Percentiles rank a stretch among this genome's conserved stretches.
phyloP scores from a whole-genome alignment of 306 rosid species.

The Cicer bijugum region DNA sequence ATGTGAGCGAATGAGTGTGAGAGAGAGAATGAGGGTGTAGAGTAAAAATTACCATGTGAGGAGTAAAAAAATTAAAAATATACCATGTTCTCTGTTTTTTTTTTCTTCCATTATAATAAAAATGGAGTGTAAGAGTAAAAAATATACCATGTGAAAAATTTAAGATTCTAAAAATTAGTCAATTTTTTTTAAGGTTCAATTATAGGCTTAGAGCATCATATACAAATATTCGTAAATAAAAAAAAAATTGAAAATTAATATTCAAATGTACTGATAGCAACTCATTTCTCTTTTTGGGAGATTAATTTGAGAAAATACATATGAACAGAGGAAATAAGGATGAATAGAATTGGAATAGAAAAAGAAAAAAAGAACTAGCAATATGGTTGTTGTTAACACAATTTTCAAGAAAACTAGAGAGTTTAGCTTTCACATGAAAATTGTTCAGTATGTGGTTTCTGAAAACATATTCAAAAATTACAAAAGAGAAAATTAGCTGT shows the following conservation, averaged over 20 bases:
- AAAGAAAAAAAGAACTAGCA: background rate
- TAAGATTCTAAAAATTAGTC: background rate
- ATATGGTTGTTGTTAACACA: too few relatives aligned
- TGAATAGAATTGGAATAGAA: slow-evolving; percentile 16
- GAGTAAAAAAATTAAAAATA: too few relatives aligned
- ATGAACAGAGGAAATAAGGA: background rate
- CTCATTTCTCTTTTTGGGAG: background rate
- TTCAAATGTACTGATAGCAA: background rate
- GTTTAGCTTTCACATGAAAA: background rate
- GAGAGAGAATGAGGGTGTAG: background rate
- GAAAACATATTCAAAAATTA: slow-evolving; percentile 4
- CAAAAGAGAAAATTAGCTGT: slow-evolving; percentile 1
- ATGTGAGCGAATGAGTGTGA: background rate
- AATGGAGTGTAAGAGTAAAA: background rate
- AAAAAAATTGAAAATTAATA: background rate
- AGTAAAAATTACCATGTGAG: background rate
- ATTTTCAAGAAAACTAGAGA: too few relatives aligned
- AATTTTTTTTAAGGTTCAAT: background rate
- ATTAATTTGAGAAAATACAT: background rate
- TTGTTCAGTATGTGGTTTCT: slow-evolving; percentile 15
- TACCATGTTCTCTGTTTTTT: background rate
- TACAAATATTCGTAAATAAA: background rate
- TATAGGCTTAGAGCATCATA: background rate
- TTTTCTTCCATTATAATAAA: background rate
- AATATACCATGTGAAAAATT: background rate